Conservation (phyloP, 805 yeast genomes). For the Zygotorulaspora sp. region DNA sequence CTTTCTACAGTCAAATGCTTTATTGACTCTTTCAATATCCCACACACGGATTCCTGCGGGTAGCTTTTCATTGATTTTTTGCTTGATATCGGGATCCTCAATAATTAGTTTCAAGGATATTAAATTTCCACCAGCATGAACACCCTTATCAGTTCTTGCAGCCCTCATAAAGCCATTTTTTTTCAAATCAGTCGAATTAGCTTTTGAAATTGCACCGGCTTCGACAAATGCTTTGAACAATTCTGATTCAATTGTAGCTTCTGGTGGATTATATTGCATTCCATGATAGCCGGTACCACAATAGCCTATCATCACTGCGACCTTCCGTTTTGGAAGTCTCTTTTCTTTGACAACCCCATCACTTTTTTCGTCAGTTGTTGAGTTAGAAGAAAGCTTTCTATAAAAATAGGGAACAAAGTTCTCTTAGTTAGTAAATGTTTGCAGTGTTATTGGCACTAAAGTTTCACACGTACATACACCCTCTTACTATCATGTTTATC, state of each 20-base stretch:
- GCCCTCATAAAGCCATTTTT: conserved; percentile 84
- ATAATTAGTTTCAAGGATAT: conserved; percentile 78
- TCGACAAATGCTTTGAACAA: conserved; percentile 73
- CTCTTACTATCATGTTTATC: conserved; percentile 22
- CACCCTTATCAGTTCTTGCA: conserved; percentile 92
- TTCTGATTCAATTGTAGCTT: conserved; percentile 85
- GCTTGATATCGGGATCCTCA: conserved; percentile 66
- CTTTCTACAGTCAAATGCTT: conserved; percentile 89
- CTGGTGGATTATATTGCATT: conserved; percentile 87
- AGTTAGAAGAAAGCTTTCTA: no score
- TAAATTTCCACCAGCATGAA: conserved; percentile 95
- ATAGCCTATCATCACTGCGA: conserved; percentile 86
- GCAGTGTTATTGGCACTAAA: no score
- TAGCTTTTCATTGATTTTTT: conserved; percentile 64
- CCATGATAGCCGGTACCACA: conserved; percentile 97
- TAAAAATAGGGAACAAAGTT: no score
- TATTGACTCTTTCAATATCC: conserved; percentile 87
- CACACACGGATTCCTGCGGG: conserved; percentile 89
- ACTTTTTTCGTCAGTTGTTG: conserved; percentile 52
- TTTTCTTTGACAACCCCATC: conserved; percentile 52
- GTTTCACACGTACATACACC: conserved; percentile 24
- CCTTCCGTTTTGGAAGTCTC: conserved; percentile 84
- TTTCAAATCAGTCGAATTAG: conserved; percentile 81
- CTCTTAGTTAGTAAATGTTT: not conserved
- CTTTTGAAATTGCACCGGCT: conserved; percentile 84